Evolutionary conservation across 352 stramenopile species (phyloP).

Genomic region (Phytopythium kandeliae): DNA sequence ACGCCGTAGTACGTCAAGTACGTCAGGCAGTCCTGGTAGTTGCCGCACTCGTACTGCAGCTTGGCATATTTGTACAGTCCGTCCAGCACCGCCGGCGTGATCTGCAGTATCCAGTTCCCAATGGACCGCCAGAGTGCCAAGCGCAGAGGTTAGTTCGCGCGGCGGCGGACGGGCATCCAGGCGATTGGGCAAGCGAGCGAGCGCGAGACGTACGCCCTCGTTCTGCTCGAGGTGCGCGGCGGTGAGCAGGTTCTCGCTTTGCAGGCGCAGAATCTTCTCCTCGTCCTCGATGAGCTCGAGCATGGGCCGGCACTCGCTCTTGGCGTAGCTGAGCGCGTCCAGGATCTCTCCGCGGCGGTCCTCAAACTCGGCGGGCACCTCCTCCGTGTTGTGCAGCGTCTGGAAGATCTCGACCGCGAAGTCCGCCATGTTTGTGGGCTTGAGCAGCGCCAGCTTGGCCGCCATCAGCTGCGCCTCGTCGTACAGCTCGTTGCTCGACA

Average conservation of each 20-base stretch:
- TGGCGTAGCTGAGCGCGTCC: constrained; percentile 67
- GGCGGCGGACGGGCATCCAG: too few species aligned
- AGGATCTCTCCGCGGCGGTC: constrained; percentile 67
- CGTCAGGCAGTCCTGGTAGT: constrained; percentile 91
- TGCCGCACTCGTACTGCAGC: constrained; percentile 96
- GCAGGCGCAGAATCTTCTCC: constrained; percentile 83
- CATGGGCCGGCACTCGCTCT: constrained; percentile 72
- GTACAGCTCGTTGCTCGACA: constrained; percentile 89
- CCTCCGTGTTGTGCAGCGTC: constrained; percentile 79
- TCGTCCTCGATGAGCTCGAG: constrained; percentile 80
- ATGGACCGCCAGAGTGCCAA: too few species aligned
- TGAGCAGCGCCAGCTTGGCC: constrained; percentile 90
- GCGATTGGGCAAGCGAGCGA: too few species aligned
- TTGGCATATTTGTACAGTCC: constrained; percentile 94
- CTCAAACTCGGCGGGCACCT: constrained; percentile 81
- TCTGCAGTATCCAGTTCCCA: constrained; percentile 40
- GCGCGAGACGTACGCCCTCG: constrained; percentile 47
- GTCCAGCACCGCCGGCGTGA: constrained; percentile 87
- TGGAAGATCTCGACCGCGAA: constrained; percentile 96
- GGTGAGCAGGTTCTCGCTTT: constrained; percentile 80
- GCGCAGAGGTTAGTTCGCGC: too few species aligned
- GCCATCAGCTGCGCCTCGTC: constrained; percentile 88
- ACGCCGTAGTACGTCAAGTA: constrained; percentile 90
- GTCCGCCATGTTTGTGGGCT: constrained; percentile 96
- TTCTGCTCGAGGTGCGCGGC: constrained; percentile 75